These are phyloP conservation scores for Pseudonitzschia delicatissima DNA, from an alignment of 108 stramenopile genomes.

Conservation along the genomic window DNA sequence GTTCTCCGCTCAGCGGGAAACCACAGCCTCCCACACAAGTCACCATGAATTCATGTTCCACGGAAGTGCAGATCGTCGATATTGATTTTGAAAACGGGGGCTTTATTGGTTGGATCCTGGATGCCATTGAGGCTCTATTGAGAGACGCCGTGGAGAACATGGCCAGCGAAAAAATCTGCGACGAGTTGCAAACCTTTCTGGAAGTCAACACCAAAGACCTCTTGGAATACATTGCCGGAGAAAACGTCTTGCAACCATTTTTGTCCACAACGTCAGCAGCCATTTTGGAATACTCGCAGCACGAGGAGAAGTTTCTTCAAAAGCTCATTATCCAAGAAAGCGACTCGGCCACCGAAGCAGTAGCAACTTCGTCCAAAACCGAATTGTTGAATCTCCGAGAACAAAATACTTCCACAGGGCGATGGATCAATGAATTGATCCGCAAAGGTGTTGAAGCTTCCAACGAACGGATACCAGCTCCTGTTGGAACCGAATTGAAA, in stretches of 20 bases:
- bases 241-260: not conserved
- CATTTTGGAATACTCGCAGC: not conserved
- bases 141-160: constrained; percentile 11
- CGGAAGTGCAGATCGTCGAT: constrained; percentile 20
- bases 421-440: constrained; percentile 17
- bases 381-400: constrained; percentile 14
- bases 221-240: constrained; percentile 9
- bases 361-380: not conserved
- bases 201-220: constrained; percentile 9
- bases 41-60: constrained; percentile 9
- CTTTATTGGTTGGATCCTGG: constrained; percentile 22
- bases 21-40: constrained; percentile 6
- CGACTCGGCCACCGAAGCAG: not conserved
- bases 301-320: not conserved
- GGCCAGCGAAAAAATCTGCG: constrained; percentile 12
- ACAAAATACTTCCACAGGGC: constrained; percentile 1
- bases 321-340: not conserved
- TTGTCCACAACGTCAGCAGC: not conserved
- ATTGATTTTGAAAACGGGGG: constrained; percentile 36
- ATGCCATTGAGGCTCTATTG: constrained; percentile 19
- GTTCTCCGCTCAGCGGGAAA: not conserved
- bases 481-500: constrained; percentile 21
- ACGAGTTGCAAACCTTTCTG: constrained; percentile 7
- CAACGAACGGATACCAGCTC: not conserved
- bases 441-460: constrained; percentile 12